Evolutionary conservation across 2,329 filamentous ascomycete genomes (phyloP).

Genomic region (Pseudogymnoascus sp.): DNA sequence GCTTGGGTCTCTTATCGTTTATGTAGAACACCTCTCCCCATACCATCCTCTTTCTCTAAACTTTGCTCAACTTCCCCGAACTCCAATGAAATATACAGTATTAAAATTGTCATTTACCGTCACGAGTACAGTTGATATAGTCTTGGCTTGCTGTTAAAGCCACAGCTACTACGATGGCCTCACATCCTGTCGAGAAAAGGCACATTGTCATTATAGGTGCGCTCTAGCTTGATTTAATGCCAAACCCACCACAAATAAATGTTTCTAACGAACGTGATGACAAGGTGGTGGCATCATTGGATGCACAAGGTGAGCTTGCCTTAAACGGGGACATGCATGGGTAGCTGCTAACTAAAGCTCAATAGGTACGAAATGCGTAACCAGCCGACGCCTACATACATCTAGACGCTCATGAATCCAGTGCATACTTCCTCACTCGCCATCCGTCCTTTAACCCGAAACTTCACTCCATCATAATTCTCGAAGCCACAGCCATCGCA

Average conservation of each 20-base stretch:
- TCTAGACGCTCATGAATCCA: slow-evolving; percentile 32
- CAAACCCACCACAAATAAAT: background rate
- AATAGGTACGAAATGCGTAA: background rate
- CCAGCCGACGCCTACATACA: background rate
- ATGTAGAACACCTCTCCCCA: background rate
- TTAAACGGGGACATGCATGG: background rate
- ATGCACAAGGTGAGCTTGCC: slow-evolving; percentile 37
- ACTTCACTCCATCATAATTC: slow-evolving; percentile 67
- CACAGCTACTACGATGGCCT: background rate
- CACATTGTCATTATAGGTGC: slow-evolving; percentile 29
- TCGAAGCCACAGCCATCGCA: slow-evolving; percentile 77
- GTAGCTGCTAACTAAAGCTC: background rate
- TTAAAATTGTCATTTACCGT: background rate
- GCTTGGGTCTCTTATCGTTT: background rate
- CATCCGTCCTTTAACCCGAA: slow-evolving; percentile 69
- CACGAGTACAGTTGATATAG: background rate
- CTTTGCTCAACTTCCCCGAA: background rate
- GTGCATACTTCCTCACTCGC: slow-evolving; percentile 80
- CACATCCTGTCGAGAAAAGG: slow-evolving; percentile 11
- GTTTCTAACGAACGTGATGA: background rate
- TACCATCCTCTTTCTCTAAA: background rate
- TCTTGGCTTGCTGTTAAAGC: background rate
- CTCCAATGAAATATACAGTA: background rate
- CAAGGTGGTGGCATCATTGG: slow-evolving; percentile 77
- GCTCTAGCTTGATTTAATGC: slow-evolving; percentile 1